These are phyloP conservation scores for Naematelia aurantialba DNA, from an alignment of 768 basidiomycete species.

Conservation along the genomic window DNA sequence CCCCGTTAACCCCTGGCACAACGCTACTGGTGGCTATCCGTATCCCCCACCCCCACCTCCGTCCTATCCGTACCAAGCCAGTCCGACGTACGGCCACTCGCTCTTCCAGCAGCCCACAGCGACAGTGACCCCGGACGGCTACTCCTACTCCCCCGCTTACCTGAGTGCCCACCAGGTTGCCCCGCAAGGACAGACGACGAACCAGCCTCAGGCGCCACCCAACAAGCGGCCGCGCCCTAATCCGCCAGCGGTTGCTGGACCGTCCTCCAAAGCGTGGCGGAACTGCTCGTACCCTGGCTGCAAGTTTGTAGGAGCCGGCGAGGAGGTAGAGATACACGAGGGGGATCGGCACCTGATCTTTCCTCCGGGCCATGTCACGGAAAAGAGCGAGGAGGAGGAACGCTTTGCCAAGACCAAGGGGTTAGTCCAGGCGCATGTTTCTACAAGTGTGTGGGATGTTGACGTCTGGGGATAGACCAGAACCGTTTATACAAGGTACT, in stretches of 20 bases:
- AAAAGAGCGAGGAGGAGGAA: slow-evolving; percentile 46
- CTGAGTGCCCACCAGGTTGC: neutral
- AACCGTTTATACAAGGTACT: slow-evolving; percentile 59
- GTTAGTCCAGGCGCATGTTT: slow-evolving; percentile 24
- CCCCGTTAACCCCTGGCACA: neutral
- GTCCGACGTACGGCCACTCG: slow-evolving; percentile 17
- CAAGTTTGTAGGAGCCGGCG: slow-evolving; percentile 44
- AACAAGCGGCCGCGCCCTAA: slow-evolving; percentile 3
- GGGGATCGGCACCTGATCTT: slow-evolving; percentile 51
- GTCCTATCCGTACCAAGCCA: slow-evolving; percentile 2
- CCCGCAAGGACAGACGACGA: too few relatives aligned
- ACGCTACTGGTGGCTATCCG: slow-evolving; percentile 1
- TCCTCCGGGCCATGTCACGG: slow-evolving; percentile 35
- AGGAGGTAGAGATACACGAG: slow-evolving; percentile 48
- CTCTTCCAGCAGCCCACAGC: slow-evolving; percentile 16
- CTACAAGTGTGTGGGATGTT: too few relatives aligned
- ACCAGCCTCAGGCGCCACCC: too few relatives aligned
- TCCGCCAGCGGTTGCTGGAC: neutral
- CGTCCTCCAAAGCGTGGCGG: slow-evolving; percentile 27
- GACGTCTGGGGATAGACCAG: slow-evolving; percentile 16
- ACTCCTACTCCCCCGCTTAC: slow-evolving; percentile 23
- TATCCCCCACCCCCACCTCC: neutral
- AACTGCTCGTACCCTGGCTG: slow-evolving; percentile 46
- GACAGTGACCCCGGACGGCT: slow-evolving; percentile 13
- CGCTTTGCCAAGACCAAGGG: slow-evolving; percentile 40